phyloP scores from a whole-genome alignment of 1,284 basidiomycete genomes.

The Ganoderma meredithae region DNA sequence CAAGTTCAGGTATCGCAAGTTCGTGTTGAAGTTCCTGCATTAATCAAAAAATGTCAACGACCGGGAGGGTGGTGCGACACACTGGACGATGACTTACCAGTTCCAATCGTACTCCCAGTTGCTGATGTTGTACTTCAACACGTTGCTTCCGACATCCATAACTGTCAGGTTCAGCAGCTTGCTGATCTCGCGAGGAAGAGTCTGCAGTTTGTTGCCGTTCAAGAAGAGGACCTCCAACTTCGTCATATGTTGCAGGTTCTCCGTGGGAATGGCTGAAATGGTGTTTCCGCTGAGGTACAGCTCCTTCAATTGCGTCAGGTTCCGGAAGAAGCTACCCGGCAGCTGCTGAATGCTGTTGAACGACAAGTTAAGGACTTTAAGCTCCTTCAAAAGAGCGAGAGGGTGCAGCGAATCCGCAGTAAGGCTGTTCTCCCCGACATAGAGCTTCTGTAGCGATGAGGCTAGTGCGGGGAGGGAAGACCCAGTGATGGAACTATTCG shows the following conservation, averaged over 20 bases:
- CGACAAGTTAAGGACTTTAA: slow-evolving; percentile 89
- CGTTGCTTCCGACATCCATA: slow-evolving; percentile 95
- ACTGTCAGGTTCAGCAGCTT: slow-evolving; percentile 84
- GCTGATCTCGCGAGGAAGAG: slow-evolving; percentile 89
- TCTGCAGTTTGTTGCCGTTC: slow-evolving; percentile 95
- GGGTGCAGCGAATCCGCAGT: slow-evolving; percentile 85
- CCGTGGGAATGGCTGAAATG: slow-evolving; percentile 88
- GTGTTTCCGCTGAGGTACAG: slow-evolving; percentile 96
- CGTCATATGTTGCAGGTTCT: slow-evolving; percentile 79
- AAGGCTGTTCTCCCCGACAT: slow-evolving; percentile 90
- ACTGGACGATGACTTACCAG: slow-evolving; percentile 63
- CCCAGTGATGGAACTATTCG: slow-evolving; percentile 44
- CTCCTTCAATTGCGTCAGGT: slow-evolving; percentile 77
- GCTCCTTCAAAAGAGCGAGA: slow-evolving; percentile 77
- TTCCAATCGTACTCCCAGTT: slow-evolving; percentile 99
- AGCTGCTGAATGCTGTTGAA: slow-evolving; percentile 97
- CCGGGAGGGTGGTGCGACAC: background rate
- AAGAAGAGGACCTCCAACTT: slow-evolving; percentile 82
- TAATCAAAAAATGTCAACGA: slow-evolving; percentile 4
- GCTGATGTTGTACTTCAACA: slow-evolving; percentile 97
- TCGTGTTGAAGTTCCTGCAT: slow-evolving; percentile 95
- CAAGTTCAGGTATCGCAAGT: slow-evolving; percentile 89
- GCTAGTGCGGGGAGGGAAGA: slow-evolving; percentile 71
- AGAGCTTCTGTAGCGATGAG: slow-evolving; percentile 78
- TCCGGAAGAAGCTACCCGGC: slow-evolving; percentile 79